These are phyloP conservation scores for Aspergillus egyptiacus DNA, from an alignment of 495 filamentous ascomycete species.

Conservation along the genomic window DNA sequence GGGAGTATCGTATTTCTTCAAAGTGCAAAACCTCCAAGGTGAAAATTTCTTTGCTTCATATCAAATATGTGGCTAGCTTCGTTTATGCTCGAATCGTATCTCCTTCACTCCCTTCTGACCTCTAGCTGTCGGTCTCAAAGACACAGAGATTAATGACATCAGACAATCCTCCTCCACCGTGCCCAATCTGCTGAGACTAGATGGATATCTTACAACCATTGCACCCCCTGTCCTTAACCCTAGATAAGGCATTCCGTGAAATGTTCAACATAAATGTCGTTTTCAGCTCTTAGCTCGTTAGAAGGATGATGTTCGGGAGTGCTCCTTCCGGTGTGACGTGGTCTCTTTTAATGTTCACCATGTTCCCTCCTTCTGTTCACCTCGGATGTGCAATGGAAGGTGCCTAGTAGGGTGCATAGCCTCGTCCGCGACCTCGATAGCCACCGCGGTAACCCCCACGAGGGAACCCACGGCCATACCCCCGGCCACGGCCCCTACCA, in stretches of 20 bases:
- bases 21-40: too few relatives aligned
- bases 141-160: conserved; percentile 20
- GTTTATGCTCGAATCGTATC: not conserved
- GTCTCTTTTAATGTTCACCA: not conserved
- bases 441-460: conserved; percentile 79
- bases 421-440: conserved; percentile 68
- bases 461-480: conserved; percentile 55
- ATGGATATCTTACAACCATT: conserved; percentile 33
- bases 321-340: not conserved
- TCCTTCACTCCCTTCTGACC: not conserved
- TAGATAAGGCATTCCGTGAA: conserved; percentile 23
- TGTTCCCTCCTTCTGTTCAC: not conserved
- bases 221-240: conserved; percentile 31
- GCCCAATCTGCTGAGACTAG: conserved; percentile 17
- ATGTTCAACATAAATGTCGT: conserved; percentile 4
- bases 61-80: not conserved
- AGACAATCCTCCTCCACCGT: conserved; percentile 17
- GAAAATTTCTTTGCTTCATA: too few relatives aligned
- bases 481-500: conserved; percentile 65
- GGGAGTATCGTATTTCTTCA: too few relatives aligned
- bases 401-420: conserved; percentile 71
- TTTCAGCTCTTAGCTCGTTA: conserved; percentile 1
- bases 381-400: not conserved
- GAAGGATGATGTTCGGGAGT: conserved; percentile 5
- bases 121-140: conserved; percentile 1